Base-by-base conservation (phyloP, 2,329 filamentous ascomycete species). In the Ophiostoma montium region DNA sequence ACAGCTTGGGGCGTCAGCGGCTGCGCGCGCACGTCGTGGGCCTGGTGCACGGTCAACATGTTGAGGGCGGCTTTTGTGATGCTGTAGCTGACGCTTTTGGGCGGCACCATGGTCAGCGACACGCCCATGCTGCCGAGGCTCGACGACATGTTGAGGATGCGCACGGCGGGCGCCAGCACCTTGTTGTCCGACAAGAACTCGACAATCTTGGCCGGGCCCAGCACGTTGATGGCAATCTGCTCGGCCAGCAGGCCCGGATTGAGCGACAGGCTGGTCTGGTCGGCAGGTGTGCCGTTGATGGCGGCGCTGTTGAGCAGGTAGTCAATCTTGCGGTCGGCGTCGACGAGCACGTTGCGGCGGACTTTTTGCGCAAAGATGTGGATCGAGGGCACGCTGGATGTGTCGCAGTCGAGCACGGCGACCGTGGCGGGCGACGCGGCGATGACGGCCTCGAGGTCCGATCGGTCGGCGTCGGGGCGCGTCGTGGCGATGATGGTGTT, bases 191-290 rank as follows among this genome's bases (percentile, higher is more conserved):
- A 53, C 46, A 73, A 53, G 1, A 61, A 60, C 55, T 70, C 61
- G 0, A 70, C 62, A 7, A 65, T 62, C 50, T 68, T 68, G 1
- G 69, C 69, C 0, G 70, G 70, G 0, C 70, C 70, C 16, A 71
- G 49, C 3, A 72, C 69, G 49, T 74, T 73, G 53, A 65, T 58
- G 23, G 61, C 57, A 46, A 74, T 65, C 45, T 70, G 65, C n/a
- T 62, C 55, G 2, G 60, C 36, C 27, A 72, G 54, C 27, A 52
- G 62, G 1, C 60, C 58, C 0, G 63, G 55, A 10, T 62, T 62
- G 1, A 72, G 61, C 1, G 59, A 62, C 16, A 71, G 56, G 19
- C 62, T 63, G 15, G 59, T 67, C 46, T 70, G 62, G 9, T 56
- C 48, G 0, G 61, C 57, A 1, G 60, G 57, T 2, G 39, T 41